Evolutionary conservation across 495 filamentous ascomycete genomes (phyloP).

Genomic region (Penicillium flavigenum): DNA sequence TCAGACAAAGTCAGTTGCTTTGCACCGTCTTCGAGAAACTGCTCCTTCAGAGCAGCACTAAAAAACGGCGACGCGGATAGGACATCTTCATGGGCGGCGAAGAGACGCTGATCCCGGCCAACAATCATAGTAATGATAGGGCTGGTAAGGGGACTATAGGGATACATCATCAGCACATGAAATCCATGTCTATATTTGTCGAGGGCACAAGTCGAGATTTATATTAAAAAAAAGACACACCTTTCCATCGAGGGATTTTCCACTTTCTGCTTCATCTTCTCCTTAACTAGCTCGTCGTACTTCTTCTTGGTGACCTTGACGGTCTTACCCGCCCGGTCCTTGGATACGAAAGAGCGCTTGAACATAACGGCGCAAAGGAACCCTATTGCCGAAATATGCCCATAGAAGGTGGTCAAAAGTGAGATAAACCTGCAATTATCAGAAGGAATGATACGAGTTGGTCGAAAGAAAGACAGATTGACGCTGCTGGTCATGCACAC

Average conservation of each 20-base stretch:
- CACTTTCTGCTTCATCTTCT: conserved; percentile 68
- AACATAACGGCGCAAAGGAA: conserved; percentile 62
- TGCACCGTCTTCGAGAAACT: conserved; percentile 54
- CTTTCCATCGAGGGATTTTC: conserved; percentile 53
- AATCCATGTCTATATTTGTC: neutral
- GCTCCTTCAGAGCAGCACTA: conserved; percentile 51
- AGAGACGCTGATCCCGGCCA: conserved; percentile 75
- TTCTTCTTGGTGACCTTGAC: conserved; percentile 70
- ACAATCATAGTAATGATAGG: conserved; percentile 83
- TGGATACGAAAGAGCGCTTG: conserved; percentile 76
- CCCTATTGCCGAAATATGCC: conserved; percentile 6
- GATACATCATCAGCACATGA: neutral
- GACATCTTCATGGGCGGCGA: conserved; percentile 69
- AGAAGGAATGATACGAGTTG: conserved; percentile 42
- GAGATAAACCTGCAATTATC: conserved; percentile 26
- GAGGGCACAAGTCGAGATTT: conserved; percentile 1
- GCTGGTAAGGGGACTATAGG: conserved; percentile 60
- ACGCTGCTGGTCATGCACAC: conserved; percentile 41
- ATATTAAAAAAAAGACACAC: conserved; percentile 32
- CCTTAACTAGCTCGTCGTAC: conserved; percentile 68
- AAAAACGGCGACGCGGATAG: conserved; percentile 61
- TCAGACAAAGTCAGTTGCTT: conserved; percentile 61
- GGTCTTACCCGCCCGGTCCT: conserved; percentile 76
- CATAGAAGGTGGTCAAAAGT: conserved; percentile 17
- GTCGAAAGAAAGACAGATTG: conserved; percentile 33